Base-by-base conservation (phyloP, 345 rosid species). In the Ceriops decandra region DNA sequence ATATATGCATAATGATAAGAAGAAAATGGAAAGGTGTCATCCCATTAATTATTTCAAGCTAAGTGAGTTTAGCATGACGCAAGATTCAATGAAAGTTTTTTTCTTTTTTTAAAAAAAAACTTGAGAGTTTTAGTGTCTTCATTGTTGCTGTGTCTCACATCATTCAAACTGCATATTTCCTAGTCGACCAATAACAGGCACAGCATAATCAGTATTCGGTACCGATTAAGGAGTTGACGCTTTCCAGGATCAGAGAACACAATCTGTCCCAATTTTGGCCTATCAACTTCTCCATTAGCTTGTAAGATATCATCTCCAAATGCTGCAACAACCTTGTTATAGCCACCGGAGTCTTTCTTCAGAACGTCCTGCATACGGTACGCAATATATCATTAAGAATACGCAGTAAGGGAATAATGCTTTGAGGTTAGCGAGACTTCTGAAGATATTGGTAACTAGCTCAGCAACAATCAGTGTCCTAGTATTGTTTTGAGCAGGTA, bases 191-290 rank as follows among this genome's bases (percentile, higher is more conserved):
- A 46, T 28, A 22, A 24, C 46, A 21, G 4, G 36, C 9, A n/a
- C 9, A 7, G 5, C 49, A 24, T 42, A 42, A 42, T 42, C 49
- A 42, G 35, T 24, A 36, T 16, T 32, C 1, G 16, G 35, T 81
- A 95, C 97, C 89, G 68, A 81, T 89, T 90, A 57, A 95, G 83
- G 38, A 88, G 83, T 71, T 91, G 90, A 52, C 98, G 98, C 74
- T 90, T 88, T 66, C 76, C 76, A 64, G 88, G 76, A 65, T 89
- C 88, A 19, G 93, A 88, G 84, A 91, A 95, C n/a, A 91, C 99
- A 10, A 87, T 82, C 71, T 73, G 96, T 42, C 93, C 97, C 17
- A 93, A 82, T 70, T 87, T 90, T 10, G 86, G 72, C 56, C 98
- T 71, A 69, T 93, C 90, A 1, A 79, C 79, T 79, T 79, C 79